Percentiles rank a stretch among this genome's conserved stretches.
These are phyloP conservation scores for Phytophthora constricta DNA, from an alignment of 352 stramenopile species.

Conservation along the genomic window DNA sequence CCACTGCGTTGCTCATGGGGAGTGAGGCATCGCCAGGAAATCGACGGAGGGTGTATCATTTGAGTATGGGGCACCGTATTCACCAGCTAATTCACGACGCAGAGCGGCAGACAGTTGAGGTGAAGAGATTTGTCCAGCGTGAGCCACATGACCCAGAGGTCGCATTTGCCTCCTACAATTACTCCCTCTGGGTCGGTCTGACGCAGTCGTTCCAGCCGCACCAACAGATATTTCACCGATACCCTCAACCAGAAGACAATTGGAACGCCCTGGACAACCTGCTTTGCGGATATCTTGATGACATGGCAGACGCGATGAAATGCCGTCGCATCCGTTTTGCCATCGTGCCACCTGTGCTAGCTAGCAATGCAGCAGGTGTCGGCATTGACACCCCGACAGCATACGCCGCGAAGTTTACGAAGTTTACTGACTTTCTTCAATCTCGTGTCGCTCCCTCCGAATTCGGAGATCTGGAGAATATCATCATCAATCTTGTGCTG, in stretches of 20 bases:
- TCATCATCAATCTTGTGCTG: slow-evolving; percentile 50
- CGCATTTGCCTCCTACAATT: slow-evolving; percentile 65
- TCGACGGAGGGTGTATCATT: slow-evolving; percentile 53
- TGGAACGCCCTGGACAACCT: slow-evolving; percentile 84
- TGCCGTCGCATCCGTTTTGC: slow-evolving; percentile 76
- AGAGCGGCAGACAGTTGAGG: slow-evolving; percentile 76
- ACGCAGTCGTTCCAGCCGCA: slow-evolving; percentile 76
- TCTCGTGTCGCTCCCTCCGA: slow-evolving; percentile 58
- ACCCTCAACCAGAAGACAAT: slow-evolving; percentile 74
- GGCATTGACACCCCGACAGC: slow-evolving; percentile 21
- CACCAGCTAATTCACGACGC: slow-evolving; percentile 84
- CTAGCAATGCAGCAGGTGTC: slow-evolving; percentile 2
- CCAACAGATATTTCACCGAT: slow-evolving; percentile 76
- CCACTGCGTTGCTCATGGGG: slow-evolving; percentile 35
- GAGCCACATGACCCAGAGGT: slow-evolving; percentile 37
- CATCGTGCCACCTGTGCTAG: slow-evolving; percentile 50
- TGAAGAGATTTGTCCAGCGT: slow-evolving; percentile 77
- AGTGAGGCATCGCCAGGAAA: slow-evolving; percentile 26
- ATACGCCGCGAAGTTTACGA: slow-evolving; percentile 61
- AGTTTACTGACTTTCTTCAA: slow-evolving; percentile 74
- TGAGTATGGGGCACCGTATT: slow-evolving; percentile 85
- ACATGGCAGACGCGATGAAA: slow-evolving; percentile 77
- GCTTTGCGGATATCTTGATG: slow-evolving; percentile 76
- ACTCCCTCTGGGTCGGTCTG: slow-evolving; percentile 72
- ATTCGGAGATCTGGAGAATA: slow-evolving; percentile 56